These are phyloP conservation scores for Spinellus fusiger DNA, from an alignment of 192 early-diverging fungal species.

Conservation along the genomic window DNA sequence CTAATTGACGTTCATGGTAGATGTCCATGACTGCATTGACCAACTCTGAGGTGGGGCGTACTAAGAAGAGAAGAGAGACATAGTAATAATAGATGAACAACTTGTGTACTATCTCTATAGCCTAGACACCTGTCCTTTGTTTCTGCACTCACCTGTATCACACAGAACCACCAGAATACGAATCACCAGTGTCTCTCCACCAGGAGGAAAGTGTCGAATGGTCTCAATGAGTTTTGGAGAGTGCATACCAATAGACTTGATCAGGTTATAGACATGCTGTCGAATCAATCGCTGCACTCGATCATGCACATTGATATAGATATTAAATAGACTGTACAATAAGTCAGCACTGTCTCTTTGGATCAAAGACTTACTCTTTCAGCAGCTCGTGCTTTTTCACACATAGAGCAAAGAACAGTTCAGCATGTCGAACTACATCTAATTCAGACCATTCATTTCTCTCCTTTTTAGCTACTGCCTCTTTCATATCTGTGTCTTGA, in stretches of 20 bases:
- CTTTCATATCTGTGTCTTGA: constrained; percentile 1
- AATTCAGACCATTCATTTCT: constrained; percentile 42
- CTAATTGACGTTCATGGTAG: constrained; percentile 48
- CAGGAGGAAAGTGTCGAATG: constrained; percentile 63
- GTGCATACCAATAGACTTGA: constrained; percentile 55
- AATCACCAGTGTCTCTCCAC: constrained; percentile 62
- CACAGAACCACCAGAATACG: constrained; percentile 57
- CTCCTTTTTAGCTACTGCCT: background rate
- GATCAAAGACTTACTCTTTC: constrained; percentile 39
- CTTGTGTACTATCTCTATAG: no score
- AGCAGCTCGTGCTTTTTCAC: constrained; percentile 68
- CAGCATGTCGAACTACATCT: constrained; percentile 61
- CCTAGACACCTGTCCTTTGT: no score
- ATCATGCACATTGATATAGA: constrained; percentile 36
- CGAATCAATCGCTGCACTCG: constrained; percentile 49
- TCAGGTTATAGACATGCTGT: constrained; percentile 54
- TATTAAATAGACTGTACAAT: constrained; percentile 40
- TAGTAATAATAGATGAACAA: no score
- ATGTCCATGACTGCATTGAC: constrained; percentile 49
- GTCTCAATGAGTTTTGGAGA: constrained; percentile 48
- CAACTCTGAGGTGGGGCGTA: constrained; percentile 40
- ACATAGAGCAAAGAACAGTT: constrained; percentile 74
- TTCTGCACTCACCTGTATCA: constrained; percentile 40
- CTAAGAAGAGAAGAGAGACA: no score
- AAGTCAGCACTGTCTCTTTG: background rate